Conservation (phyloP, 202 grass and related monocot species). For the Dendrocalamus latiflorus region DNA sequence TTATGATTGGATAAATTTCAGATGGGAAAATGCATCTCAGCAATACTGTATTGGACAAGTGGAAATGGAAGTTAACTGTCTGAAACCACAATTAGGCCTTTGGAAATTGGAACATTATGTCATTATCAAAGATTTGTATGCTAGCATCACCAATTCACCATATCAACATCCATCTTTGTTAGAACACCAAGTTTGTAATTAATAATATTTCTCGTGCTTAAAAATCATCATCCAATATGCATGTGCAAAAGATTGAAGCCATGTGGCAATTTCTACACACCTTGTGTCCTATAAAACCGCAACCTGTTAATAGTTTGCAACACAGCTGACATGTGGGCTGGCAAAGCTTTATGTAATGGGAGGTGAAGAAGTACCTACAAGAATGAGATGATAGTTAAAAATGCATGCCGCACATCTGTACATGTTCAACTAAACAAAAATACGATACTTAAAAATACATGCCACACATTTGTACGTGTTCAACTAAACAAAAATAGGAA, state of each 20-base stretch:
- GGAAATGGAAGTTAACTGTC: neutral
- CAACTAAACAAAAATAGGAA: constrained; percentile 27
- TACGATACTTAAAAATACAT: constrained; percentile 70
- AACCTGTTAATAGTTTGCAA: constrained; percentile 87
- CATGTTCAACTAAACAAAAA: constrained; percentile 15
- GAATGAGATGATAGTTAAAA: constrained; percentile 21
- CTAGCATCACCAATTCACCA: neutral
- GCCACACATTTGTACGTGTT: neutral
- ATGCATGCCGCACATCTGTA: neutral
- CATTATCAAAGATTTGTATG: neutral
- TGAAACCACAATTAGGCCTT: neutral
- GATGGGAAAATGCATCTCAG: constrained; percentile 13
- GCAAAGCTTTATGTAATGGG: constrained; percentile 82
- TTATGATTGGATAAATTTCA: neutral
- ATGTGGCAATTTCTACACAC: constrained; percentile 40
- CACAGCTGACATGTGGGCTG: constrained; percentile 64
- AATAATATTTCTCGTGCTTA: neutral
- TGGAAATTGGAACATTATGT: neutral
- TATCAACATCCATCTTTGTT: neutral
- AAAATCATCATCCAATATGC: neutral
- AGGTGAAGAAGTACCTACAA: constrained; percentile 82
- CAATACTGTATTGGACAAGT: neutral
- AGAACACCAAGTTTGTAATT: constrained; percentile 4
- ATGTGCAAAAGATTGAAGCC: constrained; percentile 3
- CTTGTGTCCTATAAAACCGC: constrained; percentile 93